These are phyloP conservation scores for Centrapalus pauciflorus DNA, from an alignment of 129 eudicot genomes.

Conservation along the genomic window DNA sequence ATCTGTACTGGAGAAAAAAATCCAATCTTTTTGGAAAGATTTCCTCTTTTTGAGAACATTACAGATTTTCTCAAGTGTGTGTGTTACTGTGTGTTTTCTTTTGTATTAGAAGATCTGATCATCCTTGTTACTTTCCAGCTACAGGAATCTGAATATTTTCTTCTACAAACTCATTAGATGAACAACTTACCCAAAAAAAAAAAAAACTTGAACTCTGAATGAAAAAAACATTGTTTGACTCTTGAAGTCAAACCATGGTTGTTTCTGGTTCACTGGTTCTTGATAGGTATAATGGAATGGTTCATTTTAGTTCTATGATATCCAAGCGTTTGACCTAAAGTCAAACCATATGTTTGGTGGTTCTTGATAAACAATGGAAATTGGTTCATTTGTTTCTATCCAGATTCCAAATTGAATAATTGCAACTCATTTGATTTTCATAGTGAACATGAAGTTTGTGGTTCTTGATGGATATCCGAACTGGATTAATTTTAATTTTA, in stretches of 20 bases:
- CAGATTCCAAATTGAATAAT: constrained; percentile 4
- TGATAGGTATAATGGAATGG: constrained; percentile 12
- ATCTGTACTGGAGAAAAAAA: neutral
- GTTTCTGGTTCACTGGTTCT: constrained; percentile 13
- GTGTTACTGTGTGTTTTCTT: constrained; percentile 21
- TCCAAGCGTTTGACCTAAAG: constrained; percentile 10
- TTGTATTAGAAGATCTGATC: constrained; percentile 26
- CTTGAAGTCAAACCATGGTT: constrained; percentile 13
- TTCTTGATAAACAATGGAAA: constrained; percentile 3
- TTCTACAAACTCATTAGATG: constrained; percentile 3
- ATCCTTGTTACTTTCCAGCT: neutral
- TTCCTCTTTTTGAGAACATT: constrained; percentile 24
- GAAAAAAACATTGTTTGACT: constrained; percentile 10
- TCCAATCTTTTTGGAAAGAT: constrained; percentile 18
- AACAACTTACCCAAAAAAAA: neutral
- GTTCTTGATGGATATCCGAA: constrained; percentile 7
- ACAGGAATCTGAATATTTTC: neutral
- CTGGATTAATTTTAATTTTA: constrained; percentile 4
- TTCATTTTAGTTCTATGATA: neutral
- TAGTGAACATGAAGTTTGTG: constrained; percentile 5
- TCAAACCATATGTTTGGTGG: constrained; percentile 4
- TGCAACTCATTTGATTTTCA: neutral
- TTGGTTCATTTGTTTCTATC: neutral
- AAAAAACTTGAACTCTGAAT: neutral
- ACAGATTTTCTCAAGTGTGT: constrained; percentile 5